A percentile compares a stretch with the other conserved stretches of the same genome.
These are phyloP conservation scores for Arthroderma sp. DNA, from an alignment of 2,329 filamentous ascomycete genomes.

Conservation along the genomic window DNA sequence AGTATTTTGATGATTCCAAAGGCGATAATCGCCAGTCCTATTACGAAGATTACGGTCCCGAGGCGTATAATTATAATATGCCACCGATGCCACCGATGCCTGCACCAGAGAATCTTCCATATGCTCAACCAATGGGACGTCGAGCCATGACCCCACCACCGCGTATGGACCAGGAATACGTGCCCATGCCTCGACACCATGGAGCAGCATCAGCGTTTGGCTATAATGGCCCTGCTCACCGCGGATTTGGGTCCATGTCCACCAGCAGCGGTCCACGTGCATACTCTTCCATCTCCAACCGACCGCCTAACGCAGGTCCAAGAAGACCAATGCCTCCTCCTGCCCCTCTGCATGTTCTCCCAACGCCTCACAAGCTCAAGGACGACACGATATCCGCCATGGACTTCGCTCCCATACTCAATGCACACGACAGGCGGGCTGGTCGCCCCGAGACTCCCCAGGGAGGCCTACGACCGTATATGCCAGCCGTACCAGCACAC, in stretches of 20 bases:
- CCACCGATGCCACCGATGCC: conserved; percentile 28
- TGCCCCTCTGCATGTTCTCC: conserved; percentile 57
- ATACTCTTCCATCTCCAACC: conserved; percentile 49
- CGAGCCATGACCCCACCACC: conserved; percentile 95
- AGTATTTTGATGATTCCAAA: conserved; percentile 88
- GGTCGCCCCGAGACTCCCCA: conserved; percentile 52
- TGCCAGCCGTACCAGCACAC: conserved; percentile 56
- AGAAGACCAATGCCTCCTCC: conserved; percentile 58
- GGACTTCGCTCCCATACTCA: conserved; percentile 75
- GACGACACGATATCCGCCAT: conserved; percentile 65
- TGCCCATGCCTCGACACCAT: conserved; percentile 27
- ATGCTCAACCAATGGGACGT: conserved; percentile 69
- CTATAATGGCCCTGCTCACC: conserved; percentile 13
- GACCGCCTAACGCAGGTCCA: conserved; percentile 33
- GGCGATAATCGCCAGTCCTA: conserved; percentile 40
- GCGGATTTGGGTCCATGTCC: conserved; percentile 8
- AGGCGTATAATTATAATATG: conserved; percentile 54
- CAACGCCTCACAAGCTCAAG: conserved; percentile 70
- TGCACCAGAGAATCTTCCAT: conserved; percentile 38
- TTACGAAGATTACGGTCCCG: conserved; percentile 62
- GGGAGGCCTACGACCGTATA: conserved; percentile 53
- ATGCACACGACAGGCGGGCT: conserved; percentile 51
- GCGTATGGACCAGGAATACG: conserved; percentile 44
- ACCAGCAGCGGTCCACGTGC: conserved; percentile 41
- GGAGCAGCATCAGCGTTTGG: conserved; percentile 17